Evolutionary conservation across 1,284 basidiomycete genomes (phyloP).

Genomic region (Neolentinus lepideus): DNA sequence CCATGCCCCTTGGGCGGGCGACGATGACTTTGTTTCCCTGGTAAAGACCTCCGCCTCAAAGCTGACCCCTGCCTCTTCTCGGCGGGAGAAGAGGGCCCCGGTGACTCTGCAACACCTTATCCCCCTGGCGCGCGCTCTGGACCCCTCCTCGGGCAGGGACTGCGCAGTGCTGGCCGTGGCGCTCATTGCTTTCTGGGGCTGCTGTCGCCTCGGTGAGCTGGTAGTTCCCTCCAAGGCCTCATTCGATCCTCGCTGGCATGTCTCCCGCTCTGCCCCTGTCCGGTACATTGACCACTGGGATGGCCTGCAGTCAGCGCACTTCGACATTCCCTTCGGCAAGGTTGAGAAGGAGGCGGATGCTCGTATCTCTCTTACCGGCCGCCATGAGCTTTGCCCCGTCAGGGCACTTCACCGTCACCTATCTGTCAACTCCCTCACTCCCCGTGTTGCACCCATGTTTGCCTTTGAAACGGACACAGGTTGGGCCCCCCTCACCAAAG

Average conservation of each 20-base stretch:
- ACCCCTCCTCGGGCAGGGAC: neutral
- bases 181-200: constrained; percentile 17
- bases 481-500: neutral
- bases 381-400: neutral
- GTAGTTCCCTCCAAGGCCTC: neutral
- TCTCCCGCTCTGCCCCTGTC: neutral
- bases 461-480: neutral
- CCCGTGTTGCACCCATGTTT: neutral
- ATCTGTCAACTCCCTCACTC: neutral
- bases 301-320: neutral
- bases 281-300: neutral
- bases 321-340: neutral
- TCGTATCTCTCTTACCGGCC: neutral
- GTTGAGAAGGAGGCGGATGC: neutral
- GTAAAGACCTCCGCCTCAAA: constrained; percentile 8
- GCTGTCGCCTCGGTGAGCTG: neutral
- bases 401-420: neutral
- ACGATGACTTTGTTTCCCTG: constrained; percentile 8
- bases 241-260: neutral
- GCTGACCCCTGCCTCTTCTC: constrained; percentile 12
- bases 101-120: constrained; percentile 18
- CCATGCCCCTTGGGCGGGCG: constrained; percentile 19
- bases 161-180: constrained; percentile 8
- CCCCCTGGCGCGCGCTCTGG: constrained; percentile 1
- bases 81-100: constrained; percentile 9